A percentile compares a stretch with the other conserved stretches of the same genome.
Conservation (phyloP, 495 filamentous ascomycete genomes). For the Chaetomium tenue region DNA sequence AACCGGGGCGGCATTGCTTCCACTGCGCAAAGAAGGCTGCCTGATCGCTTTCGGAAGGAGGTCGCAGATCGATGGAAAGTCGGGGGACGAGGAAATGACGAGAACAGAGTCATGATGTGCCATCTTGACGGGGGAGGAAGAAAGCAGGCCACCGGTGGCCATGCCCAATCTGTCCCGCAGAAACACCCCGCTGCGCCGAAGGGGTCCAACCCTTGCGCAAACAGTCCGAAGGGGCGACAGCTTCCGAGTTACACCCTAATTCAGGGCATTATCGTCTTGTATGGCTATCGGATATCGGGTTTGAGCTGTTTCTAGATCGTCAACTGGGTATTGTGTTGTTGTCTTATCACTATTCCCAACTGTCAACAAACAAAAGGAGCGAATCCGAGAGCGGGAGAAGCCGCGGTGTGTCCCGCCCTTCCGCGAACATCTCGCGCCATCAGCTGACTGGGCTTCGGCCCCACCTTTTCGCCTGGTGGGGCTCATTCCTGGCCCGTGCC, state of each 20-base stretch:
- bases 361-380: conserved; percentile 12
- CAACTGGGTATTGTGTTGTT: neutral
- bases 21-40: conserved; percentile 34
- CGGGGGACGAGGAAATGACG: conserved; percentile 49
- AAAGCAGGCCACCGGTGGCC: conserved; percentile 38
- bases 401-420: neutral
- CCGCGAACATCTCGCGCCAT: conserved; percentile 28
- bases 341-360: no score
- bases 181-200: conserved; percentile 38
- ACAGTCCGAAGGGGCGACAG: conserved; percentile 13
- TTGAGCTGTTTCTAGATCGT: neutral
- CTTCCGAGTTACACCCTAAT: neutral
- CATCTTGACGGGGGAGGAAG: conserved; percentile 40
- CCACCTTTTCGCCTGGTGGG: conserved; percentile 5
- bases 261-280: neutral
- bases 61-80: conserved; percentile 45
- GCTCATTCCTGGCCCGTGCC: conserved; percentile 29
- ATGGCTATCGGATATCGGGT: neutral
- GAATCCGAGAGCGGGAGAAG: neutral
- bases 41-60: conserved; percentile 38
- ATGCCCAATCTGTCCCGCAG: conserved; percentile 31
- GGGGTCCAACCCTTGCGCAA: conserved; percentile 35
- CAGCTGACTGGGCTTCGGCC: conserved; percentile 24
- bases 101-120: conserved; percentile 28
- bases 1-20: conserved; percentile 36